These are phyloP conservation scores for Claviceps humidiphila DNA, from an alignment of 2,329 filamentous ascomycete genomes.

Conservation along the genomic window DNA sequence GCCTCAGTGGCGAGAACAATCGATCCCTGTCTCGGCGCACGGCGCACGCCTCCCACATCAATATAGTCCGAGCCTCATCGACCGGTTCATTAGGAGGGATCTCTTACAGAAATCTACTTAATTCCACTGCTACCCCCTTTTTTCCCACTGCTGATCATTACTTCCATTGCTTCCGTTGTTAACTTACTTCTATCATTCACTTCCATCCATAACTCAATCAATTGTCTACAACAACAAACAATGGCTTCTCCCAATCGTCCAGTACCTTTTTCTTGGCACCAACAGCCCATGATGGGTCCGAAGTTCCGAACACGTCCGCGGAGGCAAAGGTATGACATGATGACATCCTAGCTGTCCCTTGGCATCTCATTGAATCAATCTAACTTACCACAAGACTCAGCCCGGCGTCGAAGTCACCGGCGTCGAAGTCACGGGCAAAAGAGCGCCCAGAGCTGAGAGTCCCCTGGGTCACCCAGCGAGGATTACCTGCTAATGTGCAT, in stretches of 20 bases:
- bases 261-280: not conserved
- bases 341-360: not conserved
- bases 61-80: constrained; percentile 7
- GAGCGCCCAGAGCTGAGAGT: constrained; percentile 44
- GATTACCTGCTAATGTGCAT: constrained; percentile 58
- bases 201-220: not conserved
- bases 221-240: not conserved
- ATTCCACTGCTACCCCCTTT: not conserved
- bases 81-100: not conserved
- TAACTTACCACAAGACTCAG: not conserved
- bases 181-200: not conserved
- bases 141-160: not conserved
- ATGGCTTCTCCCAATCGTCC: not conserved
- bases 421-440: constrained; percentile 5
- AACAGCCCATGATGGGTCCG: not conserved
- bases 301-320: too few relatives aligned
- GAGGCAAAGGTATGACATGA: not conserved
- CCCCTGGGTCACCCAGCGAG: constrained; percentile 72
- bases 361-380: not conserved
- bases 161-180: too few relatives aligned
- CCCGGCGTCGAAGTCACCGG: not conserved
- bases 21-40: not conserved
- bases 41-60: not conserved
- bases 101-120: not conserved
- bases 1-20: not conserved